Evolutionary conservation across 2,329 filamentous ascomycete species (phyloP).

Genomic region (Fusarium pseudocircinatum): DNA sequence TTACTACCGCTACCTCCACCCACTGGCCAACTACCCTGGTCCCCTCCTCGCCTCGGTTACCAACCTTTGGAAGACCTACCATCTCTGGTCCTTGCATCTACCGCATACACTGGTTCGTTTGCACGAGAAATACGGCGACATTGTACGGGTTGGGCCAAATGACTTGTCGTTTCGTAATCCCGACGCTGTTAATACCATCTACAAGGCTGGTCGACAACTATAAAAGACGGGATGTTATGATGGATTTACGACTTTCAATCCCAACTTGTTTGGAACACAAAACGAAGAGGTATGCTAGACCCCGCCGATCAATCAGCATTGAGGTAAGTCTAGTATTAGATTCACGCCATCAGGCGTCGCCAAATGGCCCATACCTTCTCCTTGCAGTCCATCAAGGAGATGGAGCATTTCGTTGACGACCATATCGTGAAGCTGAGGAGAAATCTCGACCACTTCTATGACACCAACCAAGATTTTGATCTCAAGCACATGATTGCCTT

Average conservation of each 20-base stretch:
- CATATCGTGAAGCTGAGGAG: background rate
- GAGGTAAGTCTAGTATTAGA: background rate
- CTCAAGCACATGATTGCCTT: background rate
- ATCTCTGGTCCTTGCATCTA: background rate
- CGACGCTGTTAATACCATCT: background rate
- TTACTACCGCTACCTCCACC: background rate
- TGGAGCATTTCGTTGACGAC: background rate
- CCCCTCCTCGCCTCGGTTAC: background rate
- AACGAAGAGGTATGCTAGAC: background rate
- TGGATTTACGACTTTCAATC: background rate
- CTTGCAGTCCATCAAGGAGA: background rate
- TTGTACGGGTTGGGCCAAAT: background rate
- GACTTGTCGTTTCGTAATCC: background rate
- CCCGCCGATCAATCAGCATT: no score
- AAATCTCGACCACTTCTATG: background rate
- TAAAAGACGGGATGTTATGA: background rate
- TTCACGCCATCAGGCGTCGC: background rate
- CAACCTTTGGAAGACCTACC: background rate
- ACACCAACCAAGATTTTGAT: background rate
- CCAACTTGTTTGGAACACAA: background rate
- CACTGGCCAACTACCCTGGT: background rate
- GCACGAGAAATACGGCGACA: background rate
- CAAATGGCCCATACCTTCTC: background rate
- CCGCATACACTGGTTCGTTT: background rate
- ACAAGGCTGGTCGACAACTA: background rate